These are phyloP conservation scores for Ceriops tagal DNA, from an alignment of 345 rosid genomes.

Conservation along the genomic window DNA sequence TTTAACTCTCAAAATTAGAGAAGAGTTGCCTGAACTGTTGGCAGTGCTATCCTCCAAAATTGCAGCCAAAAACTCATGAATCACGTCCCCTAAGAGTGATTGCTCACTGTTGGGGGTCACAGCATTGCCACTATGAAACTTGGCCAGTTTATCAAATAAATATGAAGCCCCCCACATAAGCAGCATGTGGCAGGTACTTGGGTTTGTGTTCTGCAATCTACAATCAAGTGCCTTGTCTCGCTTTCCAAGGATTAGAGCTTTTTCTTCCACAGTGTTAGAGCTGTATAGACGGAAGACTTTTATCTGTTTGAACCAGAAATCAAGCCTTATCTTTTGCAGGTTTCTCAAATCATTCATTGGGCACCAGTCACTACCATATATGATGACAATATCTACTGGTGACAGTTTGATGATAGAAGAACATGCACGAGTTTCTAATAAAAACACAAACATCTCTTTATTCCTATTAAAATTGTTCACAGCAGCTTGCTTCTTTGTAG, in stretches of 20 bases:
- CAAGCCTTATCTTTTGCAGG: slow-evolving; percentile 67
- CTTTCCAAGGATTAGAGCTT: slow-evolving; percentile 61
- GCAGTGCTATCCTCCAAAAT: slow-evolving; percentile 42
- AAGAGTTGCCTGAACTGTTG: slow-evolving; percentile 28
- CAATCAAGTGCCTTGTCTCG: slow-evolving; percentile 44
- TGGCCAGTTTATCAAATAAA: slow-evolving; percentile 58
- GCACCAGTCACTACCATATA: slow-evolving; percentile 77
- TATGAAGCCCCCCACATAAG: slow-evolving; percentile 83
- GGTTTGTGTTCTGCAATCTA: slow-evolving; percentile 40
- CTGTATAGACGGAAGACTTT: slow-evolving; percentile 77
- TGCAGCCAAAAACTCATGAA: slow-evolving; percentile 50
- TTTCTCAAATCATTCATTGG: slow-evolving; percentile 62
- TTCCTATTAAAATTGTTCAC: slow-evolving; percentile 66
- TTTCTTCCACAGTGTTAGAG: slow-evolving; percentile 73
- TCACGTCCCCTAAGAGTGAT: slow-evolving; percentile 36
- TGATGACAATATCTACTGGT: slow-evolving; percentile 63
- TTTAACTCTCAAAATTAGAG: slow-evolving; percentile 53
- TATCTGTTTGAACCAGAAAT: slow-evolving; percentile 52
- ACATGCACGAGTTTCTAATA: slow-evolving; percentile 88
- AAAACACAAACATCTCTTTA: slow-evolving; percentile 61
- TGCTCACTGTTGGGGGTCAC: slow-evolving; percentile 32
- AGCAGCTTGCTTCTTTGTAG: slow-evolving; percentile 51
- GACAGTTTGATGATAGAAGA: slow-evolving; percentile 58
- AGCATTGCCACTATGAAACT: slow-evolving; percentile 43
- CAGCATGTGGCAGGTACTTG: slow-evolving; percentile 44